Conservation (phyloP, 2,329 filamentous ascomycete species). For the Phialophora chinensis region DNA sequence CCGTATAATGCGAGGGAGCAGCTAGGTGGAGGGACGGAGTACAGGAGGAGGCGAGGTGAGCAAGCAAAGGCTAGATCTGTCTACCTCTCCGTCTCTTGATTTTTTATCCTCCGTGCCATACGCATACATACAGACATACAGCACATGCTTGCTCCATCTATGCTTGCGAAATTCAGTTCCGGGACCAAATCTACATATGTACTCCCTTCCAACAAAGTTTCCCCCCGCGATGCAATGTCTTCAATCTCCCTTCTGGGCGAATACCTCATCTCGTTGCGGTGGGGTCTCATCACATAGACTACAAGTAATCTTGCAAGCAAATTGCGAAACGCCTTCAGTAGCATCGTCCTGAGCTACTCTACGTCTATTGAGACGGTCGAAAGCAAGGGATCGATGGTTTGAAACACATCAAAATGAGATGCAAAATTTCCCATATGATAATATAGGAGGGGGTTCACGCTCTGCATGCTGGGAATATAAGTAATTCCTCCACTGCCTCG, state of each 20-base stretch:
- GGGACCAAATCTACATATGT: too few species aligned
- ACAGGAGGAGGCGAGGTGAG: too few species aligned
- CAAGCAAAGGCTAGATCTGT: too few species aligned
- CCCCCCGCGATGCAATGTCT: background rate
- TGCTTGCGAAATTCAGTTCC: too few species aligned
- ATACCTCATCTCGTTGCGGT: background rate
- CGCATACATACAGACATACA: too few species aligned
- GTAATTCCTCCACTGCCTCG: background rate
- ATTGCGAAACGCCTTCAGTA: background rate
- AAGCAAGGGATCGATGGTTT: conserved; percentile 1
- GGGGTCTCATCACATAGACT: background rate
- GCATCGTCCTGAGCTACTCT: background rate
- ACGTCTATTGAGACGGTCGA: background rate
- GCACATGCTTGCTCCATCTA: too few species aligned
- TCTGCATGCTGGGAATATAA: conserved; percentile 15
- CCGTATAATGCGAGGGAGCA: background rate
- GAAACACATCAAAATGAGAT: conserved; percentile 11
- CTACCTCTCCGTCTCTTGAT: too few species aligned
- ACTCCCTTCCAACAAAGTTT: background rate
- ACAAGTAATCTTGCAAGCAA: conserved; percentile 5
- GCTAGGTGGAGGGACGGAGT: background rate
- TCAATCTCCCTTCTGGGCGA: background rate
- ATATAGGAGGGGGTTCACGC: conserved; percentile 5
- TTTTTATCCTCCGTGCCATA: too few species aligned
- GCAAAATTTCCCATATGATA: conserved; percentile 12